Evolutionary conservation across 805 yeast species (phyloP).

Genomic region (Ogataea pilisensis): DNA sequence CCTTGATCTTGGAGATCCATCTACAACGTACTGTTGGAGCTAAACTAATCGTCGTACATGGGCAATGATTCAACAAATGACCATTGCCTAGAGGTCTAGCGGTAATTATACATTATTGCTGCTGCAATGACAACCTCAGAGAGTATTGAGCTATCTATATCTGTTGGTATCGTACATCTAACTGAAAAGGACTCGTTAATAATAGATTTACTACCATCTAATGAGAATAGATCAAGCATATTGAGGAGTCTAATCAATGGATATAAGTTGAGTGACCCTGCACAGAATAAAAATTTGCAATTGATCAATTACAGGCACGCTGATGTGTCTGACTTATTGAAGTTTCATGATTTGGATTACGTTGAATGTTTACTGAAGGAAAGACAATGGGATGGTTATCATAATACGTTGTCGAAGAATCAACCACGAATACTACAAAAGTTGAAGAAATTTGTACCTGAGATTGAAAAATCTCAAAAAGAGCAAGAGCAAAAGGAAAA

Average conservation of each 20-base stretch:
- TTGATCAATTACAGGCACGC: conserved; percentile 28
- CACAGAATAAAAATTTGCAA: conserved; percentile 15
- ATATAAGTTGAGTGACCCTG: conserved; percentile 31
- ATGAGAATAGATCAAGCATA: conserved; percentile 45
- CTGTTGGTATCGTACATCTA: conserved; percentile 12
- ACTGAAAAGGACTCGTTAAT: conserved; percentile 10
- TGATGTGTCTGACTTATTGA: conserved; percentile 34
- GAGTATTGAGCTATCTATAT: no score
- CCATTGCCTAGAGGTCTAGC: no score
- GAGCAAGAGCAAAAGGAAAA: conserved; percentile 3
- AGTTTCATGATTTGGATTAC: conserved; percentile 47
- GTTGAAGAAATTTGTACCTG: conserved; percentile 1
- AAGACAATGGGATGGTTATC: conserved; percentile 18
- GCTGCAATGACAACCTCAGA: no score
- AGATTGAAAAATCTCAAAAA: neutral
- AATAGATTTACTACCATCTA: conserved; percentile 48
- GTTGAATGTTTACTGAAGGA: conserved; percentile 36
- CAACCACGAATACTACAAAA: conserved; percentile 8
- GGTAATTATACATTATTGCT: no score
- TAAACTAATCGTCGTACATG: no score
- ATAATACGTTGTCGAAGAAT: conserved; percentile 11
- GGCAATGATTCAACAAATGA: no score
- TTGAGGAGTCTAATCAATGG: conserved; percentile 40
- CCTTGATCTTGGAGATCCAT: no score
- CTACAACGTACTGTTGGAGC: no score